Evolutionary conservation across 768 basidiomycete species (phyloP).

Genomic region (Amanita brunnescens): DNA sequence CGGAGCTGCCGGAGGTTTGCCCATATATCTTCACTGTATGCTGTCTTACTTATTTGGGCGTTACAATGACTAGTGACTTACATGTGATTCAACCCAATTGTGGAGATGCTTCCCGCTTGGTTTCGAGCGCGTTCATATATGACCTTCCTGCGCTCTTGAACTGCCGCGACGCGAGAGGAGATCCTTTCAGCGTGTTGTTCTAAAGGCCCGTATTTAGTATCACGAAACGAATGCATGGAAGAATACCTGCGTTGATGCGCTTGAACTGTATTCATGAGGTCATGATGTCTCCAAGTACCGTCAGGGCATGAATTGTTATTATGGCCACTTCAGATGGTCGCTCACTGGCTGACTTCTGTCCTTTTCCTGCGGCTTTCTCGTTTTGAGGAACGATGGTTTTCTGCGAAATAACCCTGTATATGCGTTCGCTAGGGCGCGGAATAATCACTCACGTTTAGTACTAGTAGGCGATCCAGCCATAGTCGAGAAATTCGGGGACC

Average conservation of each 20-base stretch:
- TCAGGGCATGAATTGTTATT: too few species aligned
- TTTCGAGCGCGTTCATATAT: constrained; percentile 17
- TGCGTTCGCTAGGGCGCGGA: neutral
- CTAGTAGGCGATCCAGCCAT: neutral
- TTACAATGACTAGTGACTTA: constrained; percentile 10
- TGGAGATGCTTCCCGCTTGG: constrained; percentile 14
- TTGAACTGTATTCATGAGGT: constrained; percentile 8
- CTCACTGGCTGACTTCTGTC: constrained; percentile 2
- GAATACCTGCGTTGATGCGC: constrained; percentile 11
- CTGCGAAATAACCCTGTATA: neutral
- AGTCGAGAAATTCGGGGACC: neutral
- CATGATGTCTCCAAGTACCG: neutral
- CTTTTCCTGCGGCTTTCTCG: neutral
- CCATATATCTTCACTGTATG: constrained; percentile 22
- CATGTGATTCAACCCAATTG: constrained; percentile 13
- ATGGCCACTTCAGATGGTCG: too few species aligned
- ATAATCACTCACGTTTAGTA: neutral
- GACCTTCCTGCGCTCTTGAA: constrained; percentile 17
- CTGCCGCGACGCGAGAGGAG: constrained; percentile 17
- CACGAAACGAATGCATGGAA: neutral
- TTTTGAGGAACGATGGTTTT: neutral
- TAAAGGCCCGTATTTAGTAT: constrained; percentile 6
- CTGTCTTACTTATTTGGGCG: neutral
- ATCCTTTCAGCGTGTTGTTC: constrained; percentile 22
- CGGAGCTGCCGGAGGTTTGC: constrained; percentile 18